Evolutionary conservation across 768 basidiomycete genomes (phyloP), one percentile per base, ranked within the genome.

Genomic region (Collybiopsis confluens): DNA sequence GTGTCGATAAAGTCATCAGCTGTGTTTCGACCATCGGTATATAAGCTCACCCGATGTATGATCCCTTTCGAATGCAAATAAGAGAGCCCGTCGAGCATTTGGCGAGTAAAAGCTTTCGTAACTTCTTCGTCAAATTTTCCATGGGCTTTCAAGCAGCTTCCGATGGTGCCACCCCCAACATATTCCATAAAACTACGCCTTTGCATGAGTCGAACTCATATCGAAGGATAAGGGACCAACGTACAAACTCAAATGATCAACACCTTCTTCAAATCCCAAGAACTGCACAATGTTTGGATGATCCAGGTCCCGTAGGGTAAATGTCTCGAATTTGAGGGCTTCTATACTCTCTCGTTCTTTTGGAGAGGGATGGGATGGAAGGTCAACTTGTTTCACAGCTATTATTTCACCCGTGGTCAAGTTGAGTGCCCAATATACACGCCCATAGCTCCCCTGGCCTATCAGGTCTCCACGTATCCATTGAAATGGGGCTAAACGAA

Each of bases 381-480:
- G 75, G 66, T 97, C 94, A 28, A 97, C 95, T 68, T 96, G 94
- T 70, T 98, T 98, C 56, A 98, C 94, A 2, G 95, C 95, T 64
- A 97, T 88, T 75, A 96, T 85, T 66, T 96, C 91, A 30, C 92
- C 92, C 0, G 88, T 92, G 2, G 84, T 90, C 35, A 86, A 88
- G 67, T 96, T 97, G 47, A 97, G 72, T 1, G 86, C 94, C 56
- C 94, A 77, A 63, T 90, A 97, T n/a, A 98, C 95, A 45, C 81
- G 80, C 24, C 93, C 95, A 64, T 90, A 96, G 41, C 89, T 91
- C n/a, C 95, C 95, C 64, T 89, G 91, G 16, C 94, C 95, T 57
- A 98, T 86, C 18, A 95, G 74, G 64, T 93, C 91, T 36, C 95
- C 95, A 58, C 90, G 89, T 47, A 94, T 87, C 91, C 93, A 97